Conservation (phyloP, 2,329 filamentous ascomycete genomes). For the Diatrype stigma region DNA sequence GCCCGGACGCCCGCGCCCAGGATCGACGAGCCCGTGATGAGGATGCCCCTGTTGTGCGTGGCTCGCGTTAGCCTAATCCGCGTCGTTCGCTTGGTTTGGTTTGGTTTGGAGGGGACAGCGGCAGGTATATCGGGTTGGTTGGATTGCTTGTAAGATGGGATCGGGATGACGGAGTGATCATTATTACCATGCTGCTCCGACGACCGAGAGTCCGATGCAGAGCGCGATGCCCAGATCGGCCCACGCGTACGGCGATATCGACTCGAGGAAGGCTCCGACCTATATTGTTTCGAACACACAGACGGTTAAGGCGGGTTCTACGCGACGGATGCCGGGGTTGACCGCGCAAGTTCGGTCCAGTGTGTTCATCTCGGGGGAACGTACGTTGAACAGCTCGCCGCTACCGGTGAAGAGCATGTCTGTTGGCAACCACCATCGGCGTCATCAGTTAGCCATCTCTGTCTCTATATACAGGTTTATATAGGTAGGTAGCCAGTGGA, state of each 20-base stretch:
- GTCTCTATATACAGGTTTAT: no score
- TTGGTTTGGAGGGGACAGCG: no score
- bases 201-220: constrained; percentile 93
- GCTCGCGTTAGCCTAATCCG: no score
- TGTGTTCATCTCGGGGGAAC: constrained; percentile 20
- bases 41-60: constrained; percentile 90
- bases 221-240: constrained; percentile 84
- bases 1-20: constrained; percentile 94
- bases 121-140: no score
- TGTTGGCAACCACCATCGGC: no score
- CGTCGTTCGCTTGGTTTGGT: constrained; percentile 5
- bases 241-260: constrained; percentile 91
- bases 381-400: constrained; percentile 92
- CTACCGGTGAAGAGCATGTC: constrained; percentile 98
- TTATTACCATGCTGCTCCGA: constrained; percentile 90
- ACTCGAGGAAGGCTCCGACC: constrained; percentile 92
- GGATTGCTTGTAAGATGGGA: no score
- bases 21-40: constrained; percentile 97
- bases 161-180: no score
- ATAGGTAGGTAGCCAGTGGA: no score
- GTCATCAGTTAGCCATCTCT: constrained; percentile 2
- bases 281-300: constrained; percentile 29
- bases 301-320: background rate
- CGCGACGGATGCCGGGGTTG: background rate
- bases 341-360: background rate